Percentiles rank a stretch among this genome's conserved stretches.
Evolutionary conservation across 148 eudicot genomes (phyloP).

Genomic region (Fagopyrum esculentum): DNA sequence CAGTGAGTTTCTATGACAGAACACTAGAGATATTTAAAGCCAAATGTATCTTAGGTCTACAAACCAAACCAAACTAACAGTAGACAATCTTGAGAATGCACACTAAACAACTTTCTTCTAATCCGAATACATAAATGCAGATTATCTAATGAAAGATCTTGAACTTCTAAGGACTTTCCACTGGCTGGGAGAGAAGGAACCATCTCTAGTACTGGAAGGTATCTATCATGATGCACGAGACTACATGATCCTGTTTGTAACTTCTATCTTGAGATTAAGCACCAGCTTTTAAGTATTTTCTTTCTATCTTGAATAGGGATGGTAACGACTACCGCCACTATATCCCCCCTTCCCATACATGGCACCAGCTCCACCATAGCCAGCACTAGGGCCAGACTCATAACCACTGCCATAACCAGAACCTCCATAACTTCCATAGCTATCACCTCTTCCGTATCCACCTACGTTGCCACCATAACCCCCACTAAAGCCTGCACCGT

Average conservation of each 20-base stretch:
- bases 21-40: slow-evolving; percentile 5
- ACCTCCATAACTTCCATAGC: slow-evolving; percentile 43
- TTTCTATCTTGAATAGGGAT: slow-evolving; percentile 66
- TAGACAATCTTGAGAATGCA: slow-evolving; percentile 2
- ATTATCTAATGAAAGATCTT: slow-evolving; percentile 14
- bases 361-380: slow-evolving; percentile 47
- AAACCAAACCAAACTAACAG: slow-evolving; percentile 13
- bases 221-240: slow-evolving; percentile 30
- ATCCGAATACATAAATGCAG: slow-evolving; percentile 9
- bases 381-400: slow-evolving; percentile 36
- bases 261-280: slow-evolving; percentile 44
- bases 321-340: slow-evolving; percentile 61
- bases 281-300: slow-evolving; percentile 13
- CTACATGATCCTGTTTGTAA: slow-evolving; percentile 31
- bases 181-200: slow-evolving; percentile 24
- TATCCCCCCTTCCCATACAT: slow-evolving; percentile 51
- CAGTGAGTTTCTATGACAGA: slow-evolving; percentile 1
- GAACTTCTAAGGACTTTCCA: slow-evolving; percentile 25
- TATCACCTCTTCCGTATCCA: slow-evolving; percentile 41
- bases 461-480: slow-evolving; percentile 47
- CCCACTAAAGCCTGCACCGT: slow-evolving; percentile 54
- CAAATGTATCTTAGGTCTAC: slow-evolving; percentile 12
- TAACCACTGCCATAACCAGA: slow-evolving; percentile 38
- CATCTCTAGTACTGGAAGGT: slow-evolving; percentile 31
- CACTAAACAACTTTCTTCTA: slow-evolving; percentile 4